Evolutionary conservation across 176 grass and related monocot genomes (phyloP).

Genomic region (Triticum timopheevii): DNA sequence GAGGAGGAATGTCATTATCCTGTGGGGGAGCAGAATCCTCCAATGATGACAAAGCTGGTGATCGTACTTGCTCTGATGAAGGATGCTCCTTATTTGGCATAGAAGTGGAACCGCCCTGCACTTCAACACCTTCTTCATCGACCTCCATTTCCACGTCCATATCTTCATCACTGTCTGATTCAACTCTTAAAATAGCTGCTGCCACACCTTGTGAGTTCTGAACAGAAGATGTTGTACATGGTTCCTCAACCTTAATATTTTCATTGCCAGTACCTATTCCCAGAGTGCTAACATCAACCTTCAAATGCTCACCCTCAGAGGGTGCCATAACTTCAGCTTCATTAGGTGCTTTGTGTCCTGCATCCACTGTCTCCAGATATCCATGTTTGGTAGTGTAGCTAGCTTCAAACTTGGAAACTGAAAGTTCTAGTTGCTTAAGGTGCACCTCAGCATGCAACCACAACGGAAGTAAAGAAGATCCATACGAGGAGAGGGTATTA

Average conservation of each 20-base stretch:
- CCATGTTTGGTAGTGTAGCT: slow-evolving; percentile 41
- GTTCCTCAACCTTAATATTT: slow-evolving; percentile 34
- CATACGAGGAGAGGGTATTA: slow-evolving; percentile 70
- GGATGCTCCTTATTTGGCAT: slow-evolving; percentile 31
- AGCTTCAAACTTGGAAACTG: slow-evolving; percentile 60
- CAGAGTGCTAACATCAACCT: slow-evolving; percentile 23
- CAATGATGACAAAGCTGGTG: slow-evolving; percentile 24
- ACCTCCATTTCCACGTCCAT: slow-evolving; percentile 99
- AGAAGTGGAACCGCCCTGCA: slow-evolving; percentile 14
- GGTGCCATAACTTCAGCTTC: slow-evolving; percentile 29
- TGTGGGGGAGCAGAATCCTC: slow-evolving; percentile 39
- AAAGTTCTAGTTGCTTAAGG: slow-evolving; percentile 72
- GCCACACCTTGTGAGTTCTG: slow-evolving; percentile 23
- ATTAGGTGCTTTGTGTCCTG: slow-evolving; percentile 33
- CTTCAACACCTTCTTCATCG: slow-evolving; percentile 67
- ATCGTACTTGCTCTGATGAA: slow-evolving; percentile 24
- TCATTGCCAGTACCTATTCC: slow-evolving; percentile 23
- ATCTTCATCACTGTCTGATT: slow-evolving; percentile 60
- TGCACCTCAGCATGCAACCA: slow-evolving; percentile 87
- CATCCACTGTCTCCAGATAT: slow-evolving; percentile 20
- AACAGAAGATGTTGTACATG: slow-evolving; percentile 16
- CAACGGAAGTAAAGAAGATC: slow-evolving; percentile 83
- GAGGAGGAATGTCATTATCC: slow-evolving; percentile 57
- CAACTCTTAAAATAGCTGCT: slow-evolving; percentile 26
- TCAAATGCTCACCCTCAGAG: slow-evolving; percentile 33